These are phyloP conservation scores for Talaromyces marneffei DNA, from an alignment of 2,329 filamentous ascomycete species.

Conservation along the genomic window DNA sequence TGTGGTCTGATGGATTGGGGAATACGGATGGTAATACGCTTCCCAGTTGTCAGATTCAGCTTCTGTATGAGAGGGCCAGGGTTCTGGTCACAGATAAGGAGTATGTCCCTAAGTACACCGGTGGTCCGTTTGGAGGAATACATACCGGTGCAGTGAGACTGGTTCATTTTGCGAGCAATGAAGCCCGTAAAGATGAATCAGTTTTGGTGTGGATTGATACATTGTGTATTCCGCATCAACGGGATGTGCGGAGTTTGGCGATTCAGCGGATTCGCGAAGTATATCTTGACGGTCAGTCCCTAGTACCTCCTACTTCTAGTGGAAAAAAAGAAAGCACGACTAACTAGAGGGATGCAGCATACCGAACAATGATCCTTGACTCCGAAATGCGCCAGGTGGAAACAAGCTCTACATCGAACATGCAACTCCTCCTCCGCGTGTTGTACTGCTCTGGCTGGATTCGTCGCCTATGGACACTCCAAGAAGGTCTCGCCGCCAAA, in stretches of 20 bases:
- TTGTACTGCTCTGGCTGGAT: conserved; percentile 35
- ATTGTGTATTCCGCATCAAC: conserved; percentile 15
- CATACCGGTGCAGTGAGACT: not conserved
- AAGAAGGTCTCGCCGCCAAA: conserved; percentile 29
- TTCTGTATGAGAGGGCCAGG: not conserved
- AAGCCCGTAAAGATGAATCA: conserved; percentile 9
- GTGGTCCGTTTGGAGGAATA: not conserved
- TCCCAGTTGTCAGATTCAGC: not conserved
- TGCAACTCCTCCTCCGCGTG: conserved; percentile 27
- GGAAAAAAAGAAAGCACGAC: too few relatives aligned
- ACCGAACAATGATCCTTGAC: conserved; percentile 4
- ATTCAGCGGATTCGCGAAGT: conserved; percentile 16
- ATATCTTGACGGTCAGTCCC: conserved; percentile 13
- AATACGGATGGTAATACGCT: not conserved
- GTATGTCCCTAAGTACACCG: not conserved
- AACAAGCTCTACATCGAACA: not conserved
- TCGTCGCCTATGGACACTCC: conserved; percentile 38
- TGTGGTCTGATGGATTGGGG: conserved; percentile 5
- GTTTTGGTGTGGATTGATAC: conserved; percentile 16
- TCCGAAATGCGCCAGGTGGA: conserved; percentile 6
- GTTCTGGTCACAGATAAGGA: not conserved
- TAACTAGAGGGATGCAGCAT: not conserved
- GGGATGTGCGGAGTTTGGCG: conserved; percentile 14
- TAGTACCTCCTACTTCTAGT: too few relatives aligned
- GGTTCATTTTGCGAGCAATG: not conserved